Base-by-base conservation (phyloP, 306 rosid genomes). In the Vigna trinervia region DNA sequence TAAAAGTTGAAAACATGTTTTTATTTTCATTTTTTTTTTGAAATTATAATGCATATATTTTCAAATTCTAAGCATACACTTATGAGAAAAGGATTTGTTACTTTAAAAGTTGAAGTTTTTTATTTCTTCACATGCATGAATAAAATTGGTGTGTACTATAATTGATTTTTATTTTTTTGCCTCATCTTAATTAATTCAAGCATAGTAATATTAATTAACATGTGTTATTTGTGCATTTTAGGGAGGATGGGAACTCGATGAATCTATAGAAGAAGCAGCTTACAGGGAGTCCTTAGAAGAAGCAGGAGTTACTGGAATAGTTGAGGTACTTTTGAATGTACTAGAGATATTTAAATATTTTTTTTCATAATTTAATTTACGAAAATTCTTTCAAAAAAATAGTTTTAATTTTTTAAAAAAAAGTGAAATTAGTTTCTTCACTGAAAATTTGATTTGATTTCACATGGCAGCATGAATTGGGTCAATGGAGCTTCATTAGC, bases 181-280 rank as follows among this genome's bases (percentile, higher is more conserved):
- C 45, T 39, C 45, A 39, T 39, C 3, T 39, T 7, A 8, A 39
- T 39, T 8, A 39, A 8, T 39, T 7, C 0, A 39, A 7, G 11
- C 3, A 39, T 7, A 39, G 10, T 39, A 39, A 39, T 39, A 39
- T 43, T 34, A 4, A 30, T 43, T 43, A 43, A 67, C 58, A 41
- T 70, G 4, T 70, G 4, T 0, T 38, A 10, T 51, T 77, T 12
- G 8, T 53, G 2, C 54, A 14, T 11, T 32, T 62, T 39, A 92
- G 95, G 98, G 98, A 85, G 98, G 97, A 57, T 94, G 98, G 98
- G 98, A 94, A 71, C 76, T 94, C 73, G 98, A 94, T 82, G 98
- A 94, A 84, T 90, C 98, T 54, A 46, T 87, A 50, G 97, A 92
- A 81, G 97, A 92, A 77, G 98, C 98, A 68, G 98, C 97, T 74